phyloP scores from a whole-genome alignment of 1,284 basidiomycete species.

The Trichosporon coremiiforme region DNA sequence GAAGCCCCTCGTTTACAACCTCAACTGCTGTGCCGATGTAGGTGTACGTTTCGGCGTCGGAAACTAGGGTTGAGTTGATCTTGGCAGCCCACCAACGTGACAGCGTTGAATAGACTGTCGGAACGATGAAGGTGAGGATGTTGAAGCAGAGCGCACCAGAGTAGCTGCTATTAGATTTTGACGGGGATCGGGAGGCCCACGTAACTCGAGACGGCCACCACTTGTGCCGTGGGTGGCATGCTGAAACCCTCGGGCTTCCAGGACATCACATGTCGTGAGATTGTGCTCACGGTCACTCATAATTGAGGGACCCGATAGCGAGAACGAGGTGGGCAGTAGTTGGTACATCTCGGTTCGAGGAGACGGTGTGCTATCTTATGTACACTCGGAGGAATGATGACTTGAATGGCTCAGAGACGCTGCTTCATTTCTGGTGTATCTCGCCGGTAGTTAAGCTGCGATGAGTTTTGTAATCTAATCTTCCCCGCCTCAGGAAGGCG shows the following conservation, averaged over 20 bases:
- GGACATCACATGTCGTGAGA: neutral
- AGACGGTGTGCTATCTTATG: neutral
- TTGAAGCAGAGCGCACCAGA: neutral
- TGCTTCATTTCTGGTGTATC: too few species aligned
- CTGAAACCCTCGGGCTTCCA: neutral
- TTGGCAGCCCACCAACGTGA: too few species aligned
- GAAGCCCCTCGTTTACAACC: too few species aligned
- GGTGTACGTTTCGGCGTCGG: too few species aligned
- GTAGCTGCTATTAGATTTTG: neutral
- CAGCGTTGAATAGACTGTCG: too few species aligned
- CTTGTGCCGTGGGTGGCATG: neutral
- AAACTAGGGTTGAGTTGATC: too few species aligned
- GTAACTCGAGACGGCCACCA: neutral
- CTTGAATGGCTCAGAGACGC: too few species aligned
- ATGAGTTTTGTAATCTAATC: neutral
- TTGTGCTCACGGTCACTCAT: neutral
- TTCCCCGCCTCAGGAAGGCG: too few species aligned
- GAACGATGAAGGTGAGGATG: too few species aligned
- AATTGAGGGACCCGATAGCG: neutral
- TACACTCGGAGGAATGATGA: neutral
- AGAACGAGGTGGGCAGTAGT: neutral
- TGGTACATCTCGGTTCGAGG: neutral
- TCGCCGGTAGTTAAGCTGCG: neutral
- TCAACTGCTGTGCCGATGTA: too few species aligned
- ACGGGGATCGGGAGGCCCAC: neutral